Conservation (phyloP, 2,329 filamentous ascomycete species). For the Cladophialophora carrionii region DNA sequence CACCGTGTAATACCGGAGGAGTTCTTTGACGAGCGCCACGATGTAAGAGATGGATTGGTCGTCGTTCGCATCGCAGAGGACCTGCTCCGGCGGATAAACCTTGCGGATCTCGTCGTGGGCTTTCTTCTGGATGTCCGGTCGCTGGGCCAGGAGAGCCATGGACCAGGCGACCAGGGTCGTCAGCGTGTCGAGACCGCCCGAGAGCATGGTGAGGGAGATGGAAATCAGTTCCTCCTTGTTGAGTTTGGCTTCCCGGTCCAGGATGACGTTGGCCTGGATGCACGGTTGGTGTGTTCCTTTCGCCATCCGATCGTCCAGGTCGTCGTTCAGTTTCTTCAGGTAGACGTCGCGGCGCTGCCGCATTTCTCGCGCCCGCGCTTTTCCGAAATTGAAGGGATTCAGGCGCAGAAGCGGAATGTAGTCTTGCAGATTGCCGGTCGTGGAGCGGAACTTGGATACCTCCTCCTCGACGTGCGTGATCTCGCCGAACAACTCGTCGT, state of each 20-base stretch:
- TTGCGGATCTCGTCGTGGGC: conserved; percentile 61
- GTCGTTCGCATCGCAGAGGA: conserved; percentile 62
- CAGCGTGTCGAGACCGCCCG: conserved; percentile 68
- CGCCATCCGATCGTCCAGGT: conserved; percentile 63
- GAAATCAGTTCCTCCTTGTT: conserved; percentile 66
- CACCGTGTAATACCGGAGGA: conserved; percentile 65
- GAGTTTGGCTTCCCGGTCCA: conserved; percentile 65
- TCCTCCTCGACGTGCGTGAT: conserved; percentile 67
- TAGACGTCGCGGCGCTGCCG: conserved; percentile 64
- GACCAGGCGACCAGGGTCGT: conserved; percentile 69
- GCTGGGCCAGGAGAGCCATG: conserved; percentile 61
- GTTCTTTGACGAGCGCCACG: conserved; percentile 65
- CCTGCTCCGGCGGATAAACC: conserved; percentile 54
- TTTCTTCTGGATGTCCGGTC: conserved; percentile 65
- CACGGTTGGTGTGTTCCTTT: conserved; percentile 65
- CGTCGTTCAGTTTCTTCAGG: conserved; percentile 59
- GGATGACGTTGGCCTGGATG: conserved; percentile 69
- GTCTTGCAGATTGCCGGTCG: conserved; percentile 64
- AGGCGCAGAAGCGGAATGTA: conserved; percentile 63
- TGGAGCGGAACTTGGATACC: conserved; percentile 62
- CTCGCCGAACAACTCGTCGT: conserved; percentile 64
- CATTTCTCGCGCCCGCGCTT: conserved; percentile 63
- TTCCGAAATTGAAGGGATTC: conserved; percentile 65
- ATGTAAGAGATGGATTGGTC: conserved; percentile 68
- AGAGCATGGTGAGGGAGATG: conserved; percentile 70